Conservation (phyloP, 1,284 basidiomycete species). For the Tremellales sp. region DNA sequence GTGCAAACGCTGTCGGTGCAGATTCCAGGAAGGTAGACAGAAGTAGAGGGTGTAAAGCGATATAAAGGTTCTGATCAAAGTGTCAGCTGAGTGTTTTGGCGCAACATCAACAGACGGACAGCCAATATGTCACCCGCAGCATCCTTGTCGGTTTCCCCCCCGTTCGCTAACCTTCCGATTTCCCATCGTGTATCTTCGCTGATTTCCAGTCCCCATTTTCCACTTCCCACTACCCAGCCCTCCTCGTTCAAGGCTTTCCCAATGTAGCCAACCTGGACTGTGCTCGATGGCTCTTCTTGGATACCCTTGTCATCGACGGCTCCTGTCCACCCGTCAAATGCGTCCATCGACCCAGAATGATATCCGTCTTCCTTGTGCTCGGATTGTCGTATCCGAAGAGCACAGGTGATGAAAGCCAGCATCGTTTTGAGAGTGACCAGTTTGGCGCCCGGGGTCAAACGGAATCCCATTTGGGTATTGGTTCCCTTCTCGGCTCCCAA, state of each 20-base stretch:
- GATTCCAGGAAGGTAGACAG: constrained; percentile 78
- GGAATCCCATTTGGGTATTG: constrained; percentile 32
- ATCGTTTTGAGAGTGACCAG: constrained; percentile 40
- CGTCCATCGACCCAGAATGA: not conserved
- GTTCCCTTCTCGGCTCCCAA: constrained; percentile 43
- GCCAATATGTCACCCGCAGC: constrained; percentile 19
- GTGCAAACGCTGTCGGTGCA: constrained; percentile 73
- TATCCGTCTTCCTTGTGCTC: not conserved
- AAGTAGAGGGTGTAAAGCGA: constrained; percentile 67
- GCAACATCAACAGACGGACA: constrained; percentile 14
- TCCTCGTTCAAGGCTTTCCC: not conserved
- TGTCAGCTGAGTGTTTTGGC: constrained; percentile 9
- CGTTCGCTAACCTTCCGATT: constrained; percentile 15
- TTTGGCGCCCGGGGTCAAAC: constrained; percentile 31
- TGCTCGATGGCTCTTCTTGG: not conserved
- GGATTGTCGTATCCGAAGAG: constrained; percentile 7
- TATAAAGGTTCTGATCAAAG: constrained; percentile 35
- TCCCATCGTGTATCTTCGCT: constrained; percentile 19
- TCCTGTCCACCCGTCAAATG: not conserved
- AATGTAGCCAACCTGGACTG: no score
- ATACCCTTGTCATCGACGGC: not conserved
- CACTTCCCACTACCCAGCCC: constrained; percentile 5
- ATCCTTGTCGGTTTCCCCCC: constrained; percentile 13
- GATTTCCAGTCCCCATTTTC: constrained; percentile 3
- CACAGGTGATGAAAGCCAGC: constrained; percentile 33